Base-by-base conservation (phyloP, 2,329 filamentous ascomycete genomes). In the Calonectria crousiana region DNA sequence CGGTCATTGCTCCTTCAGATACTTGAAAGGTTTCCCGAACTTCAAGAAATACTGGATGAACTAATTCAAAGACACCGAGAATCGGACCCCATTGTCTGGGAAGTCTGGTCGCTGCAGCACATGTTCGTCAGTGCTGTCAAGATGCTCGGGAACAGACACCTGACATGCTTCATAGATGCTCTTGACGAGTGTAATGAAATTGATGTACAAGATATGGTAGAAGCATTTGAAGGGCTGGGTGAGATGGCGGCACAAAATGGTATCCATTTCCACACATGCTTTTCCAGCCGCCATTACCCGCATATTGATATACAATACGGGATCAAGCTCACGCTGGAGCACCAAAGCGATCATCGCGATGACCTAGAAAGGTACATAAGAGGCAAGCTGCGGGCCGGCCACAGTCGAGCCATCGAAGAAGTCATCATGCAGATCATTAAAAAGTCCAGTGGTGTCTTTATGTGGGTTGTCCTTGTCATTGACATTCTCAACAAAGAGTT, bases 201-300 rank as follows among this genome's bases (percentile, higher is more conserved):
- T 0, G 80, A 90, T 49, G 78, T 87, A 0, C 82, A 82, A 32
- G 82, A 84, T 0, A 86, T 90, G 81, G 76, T 90, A 0, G 41
- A 69, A 0, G 86, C 85, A 41, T 86, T 90, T 1, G 84, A 88
- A 51, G 70, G 80, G 0, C 49, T 89, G 0, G 82, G 84, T 0
- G 76, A 85, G 4, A 14, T 78, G 0, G 82, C 84, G 2, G 51
- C 77, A 0, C 51, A 72, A 4, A 72, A 34, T 0, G 64, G 67
- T 0, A 53, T 78, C 0, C 6, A 41, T 0, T 77, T 90, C 0
- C 79, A 74, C 0, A 76, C 87, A 0, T 89, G 85, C 65, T 85
- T 89, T 4, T 87, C 88, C 0, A 89, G 88, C 64, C 82, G 89
- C 0, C 86, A 88, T 44, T 90, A 89, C 26, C 88, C 88, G 0